A percentile compares a stretch with the other conserved stretches of the same genome.
These are phyloP conservation scores for Rhipidocladum racemiflorum DNA, from an alignment of 176 grass and related monocot species.

Conservation along the genomic window DNA sequence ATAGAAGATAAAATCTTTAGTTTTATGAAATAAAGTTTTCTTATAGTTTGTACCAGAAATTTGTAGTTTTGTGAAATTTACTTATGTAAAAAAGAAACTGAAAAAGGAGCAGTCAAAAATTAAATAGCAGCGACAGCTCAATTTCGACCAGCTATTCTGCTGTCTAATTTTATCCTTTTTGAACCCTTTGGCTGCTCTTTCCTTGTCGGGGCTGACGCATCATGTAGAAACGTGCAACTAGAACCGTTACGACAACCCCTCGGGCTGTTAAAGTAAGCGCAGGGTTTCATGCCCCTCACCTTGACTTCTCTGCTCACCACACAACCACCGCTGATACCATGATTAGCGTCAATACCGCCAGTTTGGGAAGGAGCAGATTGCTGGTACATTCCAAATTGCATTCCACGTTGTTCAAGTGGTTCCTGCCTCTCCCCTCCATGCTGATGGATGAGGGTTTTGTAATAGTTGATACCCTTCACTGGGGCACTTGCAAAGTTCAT, in stretches of 20 bases:
- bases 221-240: slow-evolving; percentile 79
- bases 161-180: slow-evolving; percentile 88
- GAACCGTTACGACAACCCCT: slow-evolving; percentile 81
- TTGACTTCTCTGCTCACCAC: slow-evolving; percentile 43
- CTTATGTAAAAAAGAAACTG: neutral
- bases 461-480: slow-evolving; percentile 57
- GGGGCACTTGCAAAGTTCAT: slow-evolving; percentile 29
- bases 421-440: slow-evolving; percentile 82
- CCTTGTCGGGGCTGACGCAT: slow-evolving; percentile 35
- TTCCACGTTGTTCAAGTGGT: slow-evolving; percentile 20
- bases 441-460: slow-evolving; percentile 79
- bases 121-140: slow-evolving; percentile 20
- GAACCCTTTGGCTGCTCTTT: slow-evolving; percentile 58
- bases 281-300: slow-evolving; percentile 57
- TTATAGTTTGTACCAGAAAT: no score
- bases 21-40: no score
- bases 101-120: slow-evolving; percentile 45
- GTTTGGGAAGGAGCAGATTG: slow-evolving; percentile 25
- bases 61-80: no score
- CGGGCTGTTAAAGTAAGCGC: slow-evolving; percentile 73
- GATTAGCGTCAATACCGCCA: slow-evolving; percentile 27
- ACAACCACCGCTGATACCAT: neutral
- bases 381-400: slow-evolving; percentile 48
- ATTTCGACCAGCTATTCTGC: slow-evolving; percentile 62
- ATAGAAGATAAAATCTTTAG: no score